Conservation (phyloP, 139 green algal genomes). For the Nannochloris sp. region DNA sequence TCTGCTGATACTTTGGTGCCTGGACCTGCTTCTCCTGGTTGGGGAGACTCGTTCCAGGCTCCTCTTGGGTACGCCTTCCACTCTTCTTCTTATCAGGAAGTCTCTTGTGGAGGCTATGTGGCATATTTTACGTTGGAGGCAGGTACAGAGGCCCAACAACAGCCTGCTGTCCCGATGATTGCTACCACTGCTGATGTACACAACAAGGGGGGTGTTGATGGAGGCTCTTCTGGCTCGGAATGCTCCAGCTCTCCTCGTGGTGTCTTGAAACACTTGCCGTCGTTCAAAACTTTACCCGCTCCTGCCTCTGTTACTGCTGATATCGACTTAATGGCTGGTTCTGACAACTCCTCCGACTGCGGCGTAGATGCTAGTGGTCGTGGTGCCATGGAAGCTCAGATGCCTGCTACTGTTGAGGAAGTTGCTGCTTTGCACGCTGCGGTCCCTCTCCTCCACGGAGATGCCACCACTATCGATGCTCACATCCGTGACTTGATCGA, state of each 20-base stretch:
- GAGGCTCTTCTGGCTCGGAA: background rate
- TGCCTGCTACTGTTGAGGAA: slow-evolving; percentile 9
- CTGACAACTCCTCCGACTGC: slow-evolving; percentile 7
- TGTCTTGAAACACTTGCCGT: slow-evolving; percentile 30
- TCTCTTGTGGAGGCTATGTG: slow-evolving; percentile 27
- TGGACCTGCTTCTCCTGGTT: slow-evolving; percentile 2
- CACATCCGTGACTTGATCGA: slow-evolving; percentile 22
- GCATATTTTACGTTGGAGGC: slow-evolving; percentile 19
- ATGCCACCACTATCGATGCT: slow-evolving; percentile 17
- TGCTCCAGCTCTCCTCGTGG: slow-evolving; percentile 13
- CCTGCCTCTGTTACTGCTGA: background rate
- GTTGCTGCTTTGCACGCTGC: slow-evolving; percentile 24
- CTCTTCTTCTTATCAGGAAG: slow-evolving; percentile 31
- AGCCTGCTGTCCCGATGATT: background rate
- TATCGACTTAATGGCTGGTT: slow-evolving; percentile 12
- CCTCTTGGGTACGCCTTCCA: slow-evolving; percentile 32
- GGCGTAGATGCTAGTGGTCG: background rate
- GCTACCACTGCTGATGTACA: background rate
- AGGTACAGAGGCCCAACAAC: background rate
- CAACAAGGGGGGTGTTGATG: background rate
- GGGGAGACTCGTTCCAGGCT: slow-evolving; percentile 5
- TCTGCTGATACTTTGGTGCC: slow-evolving; percentile 21
- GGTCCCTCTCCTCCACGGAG: background rate
- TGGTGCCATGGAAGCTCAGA: background rate
- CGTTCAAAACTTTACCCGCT: slow-evolving; percentile 9